Evolutionary conservation across 306 rosid species (phyloP), one percentile per base, ranked within the genome.

Genomic region (Chamaecrista fasciculata): DNA sequence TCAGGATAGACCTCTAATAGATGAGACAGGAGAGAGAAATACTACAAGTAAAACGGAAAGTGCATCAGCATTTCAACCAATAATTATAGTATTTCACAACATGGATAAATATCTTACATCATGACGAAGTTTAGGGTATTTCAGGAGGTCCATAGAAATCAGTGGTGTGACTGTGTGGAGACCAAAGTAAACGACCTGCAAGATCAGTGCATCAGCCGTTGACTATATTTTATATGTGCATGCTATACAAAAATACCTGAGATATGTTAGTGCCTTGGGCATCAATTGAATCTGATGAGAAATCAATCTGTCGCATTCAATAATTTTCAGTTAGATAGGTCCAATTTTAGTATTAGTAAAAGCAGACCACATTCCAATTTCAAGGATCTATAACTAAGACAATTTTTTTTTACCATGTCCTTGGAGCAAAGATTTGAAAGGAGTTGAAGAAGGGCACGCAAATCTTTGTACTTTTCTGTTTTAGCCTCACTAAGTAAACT

Each of bases 401-500:
- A 49, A 33, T 28, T 67, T 77, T 56, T 59, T 28, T 52, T 60
- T 79, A 93, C 98, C 87, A 93, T 82, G 85, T 93, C 97, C 80
- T 88, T 93, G 39, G 96, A 93, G 72, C 98, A 93, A 69, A 93
- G 97, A 74, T 81, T 85, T 64, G 94, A 88, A 60, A 93, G 96
- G 82, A 93, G 98, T 60, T 90, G 98, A 77, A 93, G 97, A 83
- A 93, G 97, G 59, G 98, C 98, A 53, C 97, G 97, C 76, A 93
- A 80, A 79, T 93, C 98, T 84, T 83, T 90, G 76, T 93, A 93
- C 82, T 86, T 85, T 42, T 90, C 97, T 21, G 90, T 88, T 74
- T 88, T 82, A 44, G 90, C 96, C 86, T 93, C 98, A 74, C 69
- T 83, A 60, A 76, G 85, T 77, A 93, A 78, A 80, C 85, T 86